Conservation (phyloP, 768 basidiomycete genomes). For the Psilocybe azurescens region DNA sequence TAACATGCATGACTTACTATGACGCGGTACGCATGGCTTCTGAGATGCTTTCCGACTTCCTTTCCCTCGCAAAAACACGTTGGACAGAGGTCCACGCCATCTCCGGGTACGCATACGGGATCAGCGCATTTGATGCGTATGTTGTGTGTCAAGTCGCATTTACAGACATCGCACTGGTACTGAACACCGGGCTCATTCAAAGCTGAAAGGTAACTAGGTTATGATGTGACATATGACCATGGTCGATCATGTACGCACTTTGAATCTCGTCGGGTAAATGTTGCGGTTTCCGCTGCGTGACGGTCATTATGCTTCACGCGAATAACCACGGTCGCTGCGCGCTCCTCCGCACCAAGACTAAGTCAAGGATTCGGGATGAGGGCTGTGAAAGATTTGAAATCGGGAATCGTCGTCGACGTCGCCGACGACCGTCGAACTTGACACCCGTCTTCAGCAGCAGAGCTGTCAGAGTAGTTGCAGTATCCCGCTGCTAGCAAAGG, state of each 20-base stretch:
- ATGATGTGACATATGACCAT: conserved; percentile 21
- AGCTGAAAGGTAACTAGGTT: conserved; percentile 40
- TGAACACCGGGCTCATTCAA: conserved; percentile 84
- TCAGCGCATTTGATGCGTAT: conserved; percentile 97
- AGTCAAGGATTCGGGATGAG: conserved; percentile 15
- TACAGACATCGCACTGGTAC: conserved; percentile 85
- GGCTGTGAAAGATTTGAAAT: conserved; percentile 16
- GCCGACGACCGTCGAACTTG: conserved; percentile 22
- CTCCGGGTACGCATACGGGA: conserved; percentile 62
- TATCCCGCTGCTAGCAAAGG: conserved; percentile 12
- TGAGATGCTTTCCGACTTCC: conserved; percentile 86
- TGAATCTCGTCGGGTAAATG: conserved; percentile 68
- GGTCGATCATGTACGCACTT: conserved; percentile 45
- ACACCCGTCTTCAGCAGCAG: conserved; percentile 16
- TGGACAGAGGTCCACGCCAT: conserved; percentile 93
- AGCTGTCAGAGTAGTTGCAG: conserved; percentile 10
- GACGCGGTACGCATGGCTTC: conserved; percentile 88
- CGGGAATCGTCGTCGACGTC: conserved; percentile 22
- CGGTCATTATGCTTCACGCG: conserved; percentile 51
- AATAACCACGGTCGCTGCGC: conserved; percentile 20
- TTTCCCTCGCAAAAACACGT: conserved; percentile 91
- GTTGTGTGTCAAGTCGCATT: conserved; percentile 92
- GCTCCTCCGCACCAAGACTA: conserved; percentile 20
- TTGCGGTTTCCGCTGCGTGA: conserved; percentile 70
- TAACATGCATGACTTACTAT: conserved; percentile 59